phyloP scores from a whole-genome alignment of 192 early-diverging fungal genomes.

The Jimgerdemannia lactiflua region DNA sequence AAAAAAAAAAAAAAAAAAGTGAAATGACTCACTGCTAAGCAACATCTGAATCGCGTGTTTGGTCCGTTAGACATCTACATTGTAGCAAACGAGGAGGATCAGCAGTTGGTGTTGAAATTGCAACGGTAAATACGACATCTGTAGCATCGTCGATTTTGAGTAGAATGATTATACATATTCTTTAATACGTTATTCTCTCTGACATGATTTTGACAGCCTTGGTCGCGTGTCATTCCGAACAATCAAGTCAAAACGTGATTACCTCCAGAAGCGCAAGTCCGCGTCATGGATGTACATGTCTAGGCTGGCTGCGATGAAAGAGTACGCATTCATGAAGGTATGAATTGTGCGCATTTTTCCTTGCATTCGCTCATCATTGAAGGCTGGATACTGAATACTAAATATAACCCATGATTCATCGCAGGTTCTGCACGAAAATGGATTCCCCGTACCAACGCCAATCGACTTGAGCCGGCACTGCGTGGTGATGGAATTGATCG shows the following conservation, averaged over 20 bases:
- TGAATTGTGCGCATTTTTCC: too few relatives aligned
- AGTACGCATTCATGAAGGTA: slow-evolving; percentile 99
- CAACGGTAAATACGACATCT: slow-evolving; percentile 55
- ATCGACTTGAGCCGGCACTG: slow-evolving; percentile 94
- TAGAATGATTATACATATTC: neutral
- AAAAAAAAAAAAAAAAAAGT: too few relatives aligned
- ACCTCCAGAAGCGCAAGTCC: slow-evolving; percentile 90
- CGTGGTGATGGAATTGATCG: slow-evolving; percentile 95
- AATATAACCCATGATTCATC: too few relatives aligned
- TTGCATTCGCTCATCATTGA: neutral
- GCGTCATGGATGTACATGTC: slow-evolving; percentile 99
- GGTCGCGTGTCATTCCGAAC: slow-evolving; percentile 96
- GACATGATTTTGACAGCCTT: slow-evolving; percentile 50
- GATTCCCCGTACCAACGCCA: slow-evolving; percentile 94
- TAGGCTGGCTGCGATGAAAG: slow-evolving; percentile 95
- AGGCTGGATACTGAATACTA: slow-evolving; percentile 1
- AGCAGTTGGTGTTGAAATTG: slow-evolving; percentile 93
- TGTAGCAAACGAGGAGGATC: slow-evolving; percentile 89
- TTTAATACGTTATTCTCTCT: neutral
- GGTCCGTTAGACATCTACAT: slow-evolving; percentile 82
- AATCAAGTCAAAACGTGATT: slow-evolving; percentile 97
- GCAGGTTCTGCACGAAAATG: slow-evolving; percentile 74
- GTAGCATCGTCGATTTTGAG: too few relatives aligned
- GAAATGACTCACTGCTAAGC: too few relatives aligned
- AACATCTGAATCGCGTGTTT: neutral